Evolutionary conservation across 73 alveolate genomes (phyloP), one percentile per base, ranked within the genome.

Genomic region (Symbiodinium natans): DNA sequence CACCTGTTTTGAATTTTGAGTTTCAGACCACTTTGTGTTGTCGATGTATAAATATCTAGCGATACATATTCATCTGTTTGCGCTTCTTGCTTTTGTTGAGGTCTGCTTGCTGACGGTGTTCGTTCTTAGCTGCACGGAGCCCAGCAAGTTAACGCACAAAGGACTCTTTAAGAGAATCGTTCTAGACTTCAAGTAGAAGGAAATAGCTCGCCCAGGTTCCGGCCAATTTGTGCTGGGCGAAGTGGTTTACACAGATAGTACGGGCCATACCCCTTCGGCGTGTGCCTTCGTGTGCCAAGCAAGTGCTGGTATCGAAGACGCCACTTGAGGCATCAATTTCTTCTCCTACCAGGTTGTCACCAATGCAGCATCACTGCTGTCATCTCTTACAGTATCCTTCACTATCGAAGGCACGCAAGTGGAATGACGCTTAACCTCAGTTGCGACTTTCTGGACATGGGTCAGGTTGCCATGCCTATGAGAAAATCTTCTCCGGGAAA

Each of bases 211-310:
- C 52, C 48, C n/a, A 86, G 93, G 93, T 83, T 86, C 93, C 33
- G 93, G 83, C 56, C 48, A 86, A 46, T 86, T 86, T 29, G 93
- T 86, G 40, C 93, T 86, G 93, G 93, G 93, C 6, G 93, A 86
- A 21, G 93, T 86, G 40, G 93, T 86, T 36, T 86, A 86, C 56
- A 48, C 11, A 17, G 93, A 86, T 34, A 48, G 93, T 34, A n/a
- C 48, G 42, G 17, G 31, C 11, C 46, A 5, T 15, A 52, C 31
- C 29, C 2, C 3, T 52, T 0, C 71, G 23, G 2, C 29, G n/a
- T 23, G 31, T 25, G 59, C 31, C 23, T 39, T 82, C n/a, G 71
- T 9, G 13, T 6, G 40, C 59, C 90, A 29, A n/a, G 48, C 90
- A 6, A 2, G 2, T n/a, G 39, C 11, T 11, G 77, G 77, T 17